Evolutionary conservation across 192 early-diverging fungal genomes (phyloP).

Genomic region (Mortierella hygrophila): DNA sequence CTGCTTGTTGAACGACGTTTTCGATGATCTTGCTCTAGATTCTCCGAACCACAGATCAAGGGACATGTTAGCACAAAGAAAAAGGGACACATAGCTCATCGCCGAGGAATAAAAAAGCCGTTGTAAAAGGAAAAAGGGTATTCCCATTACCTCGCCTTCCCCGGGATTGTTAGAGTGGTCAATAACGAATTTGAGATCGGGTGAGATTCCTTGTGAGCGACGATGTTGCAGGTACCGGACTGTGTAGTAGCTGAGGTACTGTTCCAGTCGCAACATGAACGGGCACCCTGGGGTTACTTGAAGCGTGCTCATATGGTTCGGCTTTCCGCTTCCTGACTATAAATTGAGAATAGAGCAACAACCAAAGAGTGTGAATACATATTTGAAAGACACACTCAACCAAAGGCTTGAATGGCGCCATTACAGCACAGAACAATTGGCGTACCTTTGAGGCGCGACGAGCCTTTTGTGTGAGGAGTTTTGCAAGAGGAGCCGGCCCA

Average conservation of each 20-base stretch:
- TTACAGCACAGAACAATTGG: not conserved
- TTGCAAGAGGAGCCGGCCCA: constrained; percentile 52
- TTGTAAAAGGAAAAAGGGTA: not conserved
- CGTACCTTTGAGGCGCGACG: constrained; percentile 36
- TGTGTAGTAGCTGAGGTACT: constrained; percentile 50
- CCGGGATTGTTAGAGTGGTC: constrained; percentile 55
- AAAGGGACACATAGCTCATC: not conserved
- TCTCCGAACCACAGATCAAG: not conserved
- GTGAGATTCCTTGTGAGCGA: constrained; percentile 31
- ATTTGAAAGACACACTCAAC: not conserved
- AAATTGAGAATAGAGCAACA: not conserved
- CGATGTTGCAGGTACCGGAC: constrained; percentile 52
- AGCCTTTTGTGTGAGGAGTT: constrained; percentile 45
- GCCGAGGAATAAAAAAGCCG: not conserved
- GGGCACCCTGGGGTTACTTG: constrained; percentile 55
- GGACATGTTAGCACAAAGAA: not conserved
- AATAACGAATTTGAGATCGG: constrained; percentile 56
- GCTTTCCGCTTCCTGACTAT: constrained; percentile 18
- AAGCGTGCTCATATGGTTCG: constrained; percentile 36
- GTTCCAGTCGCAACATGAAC: constrained; percentile 52
- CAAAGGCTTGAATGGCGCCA: not conserved
- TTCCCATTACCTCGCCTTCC: constrained; percentile 48
- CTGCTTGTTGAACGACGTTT: constrained; percentile 45
- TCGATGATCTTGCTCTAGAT: constrained; percentile 55
- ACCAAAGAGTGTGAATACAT: not conserved